Conservation (phyloP, 2,329 filamentous ascomycete species). For the Hymenoscyphus albidus region DNA sequence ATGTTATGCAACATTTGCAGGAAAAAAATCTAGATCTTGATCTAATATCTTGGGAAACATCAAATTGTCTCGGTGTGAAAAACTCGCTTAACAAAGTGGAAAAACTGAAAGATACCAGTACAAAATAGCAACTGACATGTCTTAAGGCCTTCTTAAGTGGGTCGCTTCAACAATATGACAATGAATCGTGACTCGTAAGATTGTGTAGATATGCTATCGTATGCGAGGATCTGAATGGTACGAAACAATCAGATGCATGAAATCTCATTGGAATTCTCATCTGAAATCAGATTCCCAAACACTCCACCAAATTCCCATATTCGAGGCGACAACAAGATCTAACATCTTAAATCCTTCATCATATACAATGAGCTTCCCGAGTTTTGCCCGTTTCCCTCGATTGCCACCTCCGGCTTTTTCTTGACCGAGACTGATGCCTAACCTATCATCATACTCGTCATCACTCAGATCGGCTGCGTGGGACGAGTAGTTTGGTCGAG, state of each 20-base stretch:
- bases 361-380: constrained; percentile 88
- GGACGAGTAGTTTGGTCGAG: constrained; percentile 17
- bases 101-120: neutral
- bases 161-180: neutral
- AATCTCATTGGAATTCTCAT: constrained; percentile 3
- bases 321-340: constrained; percentile 85
- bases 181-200: neutral
- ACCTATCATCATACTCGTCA: constrained; percentile 37
- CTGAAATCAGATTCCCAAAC: constrained; percentile 58
- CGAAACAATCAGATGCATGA: neutral
- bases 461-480: constrained; percentile 19
- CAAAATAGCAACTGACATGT: neutral
- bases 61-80: too few relatives aligned
- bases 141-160: neutral
- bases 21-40: neutral
- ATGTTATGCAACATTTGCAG: neutral
- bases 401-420: constrained; percentile 85
- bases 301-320: constrained; percentile 91
- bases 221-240: neutral
- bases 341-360: constrained; percentile 94
- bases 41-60: neutral
- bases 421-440: constrained; percentile 73
- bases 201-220: neutral
- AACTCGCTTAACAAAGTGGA: neutral
- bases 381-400: constrained; percentile 80